Evolutionary conservation across 805 yeast genomes (phyloP).

Genomic region (Candida coquimbonensis): DNA sequence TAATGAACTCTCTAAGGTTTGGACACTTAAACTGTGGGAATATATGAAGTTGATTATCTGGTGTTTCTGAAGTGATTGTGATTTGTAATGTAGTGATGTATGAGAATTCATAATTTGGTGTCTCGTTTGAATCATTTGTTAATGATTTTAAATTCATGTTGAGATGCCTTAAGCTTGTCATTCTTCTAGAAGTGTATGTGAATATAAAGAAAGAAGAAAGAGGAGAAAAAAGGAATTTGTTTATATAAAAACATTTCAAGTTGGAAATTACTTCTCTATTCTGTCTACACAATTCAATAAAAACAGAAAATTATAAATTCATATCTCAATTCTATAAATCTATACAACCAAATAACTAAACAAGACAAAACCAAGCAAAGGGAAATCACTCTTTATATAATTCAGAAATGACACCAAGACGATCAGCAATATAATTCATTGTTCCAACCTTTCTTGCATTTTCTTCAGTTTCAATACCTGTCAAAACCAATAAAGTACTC

Average conservation of each 20-base stretch:
- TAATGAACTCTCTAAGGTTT: not conserved
- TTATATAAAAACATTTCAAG: too few species aligned
- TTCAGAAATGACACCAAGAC: constrained; percentile 55
- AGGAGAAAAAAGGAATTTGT: too few species aligned
- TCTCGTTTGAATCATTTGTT: too few species aligned
- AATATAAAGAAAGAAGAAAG: too few species aligned
- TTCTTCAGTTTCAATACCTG: constrained; percentile 83
- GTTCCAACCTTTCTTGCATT: constrained; percentile 38
- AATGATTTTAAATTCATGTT: too few species aligned
- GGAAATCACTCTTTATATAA: constrained; percentile 31
- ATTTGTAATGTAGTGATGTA: not conserved
- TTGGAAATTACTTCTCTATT: too few species aligned
- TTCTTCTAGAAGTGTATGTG: too few species aligned
- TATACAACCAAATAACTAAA: not conserved
- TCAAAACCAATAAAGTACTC: constrained; percentile 79
- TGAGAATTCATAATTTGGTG: not conserved
- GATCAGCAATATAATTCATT: constrained; percentile 65
- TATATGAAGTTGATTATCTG: not conserved
- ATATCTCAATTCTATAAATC: not conserved
- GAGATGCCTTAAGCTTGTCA: too few species aligned
- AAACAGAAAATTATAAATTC: not conserved
- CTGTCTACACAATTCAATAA: too few species aligned
- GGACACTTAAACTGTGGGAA: not conserved
- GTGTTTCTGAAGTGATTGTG: not conserved
- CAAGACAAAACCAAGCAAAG: not conserved